A percentile compares a stretch with the other conserved stretches of the same genome.
Evolutionary conservation across 495 filamentous ascomycete genomes (phyloP).

Genomic region (Opeltia flavorubescens): DNA sequence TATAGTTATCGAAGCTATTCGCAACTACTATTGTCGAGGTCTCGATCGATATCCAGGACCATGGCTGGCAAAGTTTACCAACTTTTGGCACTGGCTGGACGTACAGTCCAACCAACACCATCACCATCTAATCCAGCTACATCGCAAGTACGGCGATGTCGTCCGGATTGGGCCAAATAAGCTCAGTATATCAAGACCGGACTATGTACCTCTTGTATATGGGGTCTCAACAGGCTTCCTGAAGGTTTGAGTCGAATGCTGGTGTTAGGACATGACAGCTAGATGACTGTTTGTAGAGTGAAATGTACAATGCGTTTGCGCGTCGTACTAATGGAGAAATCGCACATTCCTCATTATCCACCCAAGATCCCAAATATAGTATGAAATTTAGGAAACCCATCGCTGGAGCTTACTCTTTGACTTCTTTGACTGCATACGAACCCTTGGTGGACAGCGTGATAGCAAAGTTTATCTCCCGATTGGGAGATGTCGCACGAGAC

Average conservation of each 20-base stretch:
- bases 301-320: not conserved
- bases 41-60: constrained; percentile 4
- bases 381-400: not conserved
- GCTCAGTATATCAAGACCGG: constrained; percentile 17
- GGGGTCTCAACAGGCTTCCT: no score
- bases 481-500: no score
- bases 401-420: not conserved
- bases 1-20: not conserved
- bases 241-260: no score
- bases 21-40: not conserved
- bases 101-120: constrained; percentile 1
- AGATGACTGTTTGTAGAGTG: not conserved
- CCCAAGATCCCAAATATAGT: not conserved
- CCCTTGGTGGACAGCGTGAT: not conserved
- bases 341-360: not conserved
- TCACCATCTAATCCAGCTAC: constrained; percentile 3
- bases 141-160: constrained; percentile 22
- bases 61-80: constrained; percentile 1
- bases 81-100: constrained; percentile 6
- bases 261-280: not conserved
- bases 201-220: not conserved
- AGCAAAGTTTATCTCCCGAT: no score
- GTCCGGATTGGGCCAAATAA: constrained; percentile 26
- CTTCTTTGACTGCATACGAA: not conserved
- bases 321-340: not conserved